Percentiles rank a stretch among this genome's conserved stretches.
Evolutionary conservation across 371 early-diverging fungal genomes (phyloP).

Genomic region (Mortierella sp.): DNA sequence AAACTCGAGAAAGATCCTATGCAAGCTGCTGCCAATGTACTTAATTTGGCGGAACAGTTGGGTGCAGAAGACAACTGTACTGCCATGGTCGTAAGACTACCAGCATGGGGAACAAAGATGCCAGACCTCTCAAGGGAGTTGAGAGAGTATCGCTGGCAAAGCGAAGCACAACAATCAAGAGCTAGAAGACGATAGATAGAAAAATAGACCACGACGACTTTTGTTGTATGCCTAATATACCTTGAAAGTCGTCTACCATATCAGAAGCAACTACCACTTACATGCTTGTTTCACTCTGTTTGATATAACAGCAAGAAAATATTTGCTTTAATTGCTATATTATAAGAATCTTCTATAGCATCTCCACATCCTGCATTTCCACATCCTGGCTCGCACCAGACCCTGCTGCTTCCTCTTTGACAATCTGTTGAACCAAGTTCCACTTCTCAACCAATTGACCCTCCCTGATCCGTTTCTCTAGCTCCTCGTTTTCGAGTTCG

Average conservation of each 20-base stretch:
- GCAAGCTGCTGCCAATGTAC: constrained; percentile 68
- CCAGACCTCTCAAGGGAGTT: constrained; percentile 77
- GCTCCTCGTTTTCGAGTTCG: constrained; percentile 42
- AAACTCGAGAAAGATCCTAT: constrained; percentile 66
- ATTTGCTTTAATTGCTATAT: not conserved
- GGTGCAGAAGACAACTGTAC: constrained; percentile 86
- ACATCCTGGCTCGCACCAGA: constrained; percentile 3
- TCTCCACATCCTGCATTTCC: constrained; percentile 30
- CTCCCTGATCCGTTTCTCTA: constrained; percentile 31
- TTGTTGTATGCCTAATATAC: not conserved
- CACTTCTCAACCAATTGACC: constrained; percentile 41
- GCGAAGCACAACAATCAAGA: constrained; percentile 54
- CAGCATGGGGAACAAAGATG: constrained; percentile 82
- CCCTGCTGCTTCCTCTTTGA: constrained; percentile 31
- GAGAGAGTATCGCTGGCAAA: constrained; percentile 72
- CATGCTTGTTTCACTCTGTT: not conserved
- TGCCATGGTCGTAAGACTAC: constrained; percentile 79
- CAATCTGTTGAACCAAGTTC: constrained; percentile 29
- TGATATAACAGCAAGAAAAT: not conserved
- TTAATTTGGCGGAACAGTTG: constrained; percentile 78
- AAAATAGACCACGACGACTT: not conserved
- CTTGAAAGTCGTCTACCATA: not conserved
- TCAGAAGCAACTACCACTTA: not conserved
- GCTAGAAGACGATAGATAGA: constrained; percentile 44
- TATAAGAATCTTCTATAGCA: constrained; percentile 1